These are phyloP conservation scores for Yamadazyma mexicana DNA, from an alignment of 1,139 yeast genomes.

Conservation along the genomic window DNA sequence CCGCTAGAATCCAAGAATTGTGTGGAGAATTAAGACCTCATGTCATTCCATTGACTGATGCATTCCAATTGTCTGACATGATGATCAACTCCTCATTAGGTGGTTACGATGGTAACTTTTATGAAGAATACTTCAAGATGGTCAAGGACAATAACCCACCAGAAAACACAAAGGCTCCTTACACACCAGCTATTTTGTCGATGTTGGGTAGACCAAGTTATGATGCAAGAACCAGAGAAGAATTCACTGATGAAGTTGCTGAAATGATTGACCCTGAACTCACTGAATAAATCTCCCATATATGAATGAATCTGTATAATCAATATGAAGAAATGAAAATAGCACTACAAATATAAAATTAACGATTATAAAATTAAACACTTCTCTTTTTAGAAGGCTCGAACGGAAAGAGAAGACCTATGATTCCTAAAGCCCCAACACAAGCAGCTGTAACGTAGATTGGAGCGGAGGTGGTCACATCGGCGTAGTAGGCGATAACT, in stretches of 20 bases:
- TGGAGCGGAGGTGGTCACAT: conserved; percentile 46
- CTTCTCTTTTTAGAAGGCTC: conserved; percentile 38
- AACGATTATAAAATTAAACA: too few species aligned
- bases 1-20: conserved; percentile 33
- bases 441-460: conserved; percentile 62
- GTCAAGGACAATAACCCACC: conserved; percentile 43
- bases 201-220: conserved; percentile 40
- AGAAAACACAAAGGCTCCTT: conserved; percentile 38
- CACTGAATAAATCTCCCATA: neutral
- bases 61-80: conserved; percentile 50
- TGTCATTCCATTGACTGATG: conserved; percentile 46
- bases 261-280: conserved; percentile 25
- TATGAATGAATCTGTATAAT: too few species aligned
- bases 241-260: conserved; percentile 38
- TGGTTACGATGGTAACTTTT: conserved; percentile 45
- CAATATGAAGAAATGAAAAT: neutral
- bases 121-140: conserved; percentile 44
- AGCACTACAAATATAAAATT: neutral
- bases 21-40: conserved; percentile 44
- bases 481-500: conserved; percentile 49
- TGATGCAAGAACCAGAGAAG: conserved; percentile 42
- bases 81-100: conserved; percentile 46
- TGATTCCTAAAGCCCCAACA: conserved; percentile 43
- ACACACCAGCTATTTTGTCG: conserved; percentile 32
- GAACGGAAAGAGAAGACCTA: conserved; percentile 47